Percentiles rank a stretch among this genome's conserved stretches.
phyloP scores from a whole-genome alignment of 441 rosid species.

The Oxalis stricta region DNA sequence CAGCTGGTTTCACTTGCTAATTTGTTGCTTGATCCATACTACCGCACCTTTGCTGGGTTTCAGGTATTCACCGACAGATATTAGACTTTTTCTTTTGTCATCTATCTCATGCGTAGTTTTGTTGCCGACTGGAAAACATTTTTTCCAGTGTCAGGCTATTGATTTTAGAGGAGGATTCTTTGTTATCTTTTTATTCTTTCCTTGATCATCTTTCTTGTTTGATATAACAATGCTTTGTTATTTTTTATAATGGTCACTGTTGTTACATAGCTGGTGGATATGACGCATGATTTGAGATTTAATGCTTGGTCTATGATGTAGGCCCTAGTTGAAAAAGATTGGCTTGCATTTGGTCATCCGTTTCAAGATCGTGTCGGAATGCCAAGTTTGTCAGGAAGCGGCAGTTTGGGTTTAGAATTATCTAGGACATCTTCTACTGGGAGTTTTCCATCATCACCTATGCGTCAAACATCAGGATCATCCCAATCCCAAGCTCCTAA shows the following conservation, averaged over 20 bases:
- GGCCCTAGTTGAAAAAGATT: conserved; percentile 95
- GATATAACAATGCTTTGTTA: no score
- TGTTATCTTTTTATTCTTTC: background rate
- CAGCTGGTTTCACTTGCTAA: conserved; percentile 93
- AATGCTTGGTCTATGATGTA: conserved; percentile 11
- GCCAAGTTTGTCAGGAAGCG: conserved; percentile 59
- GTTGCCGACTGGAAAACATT: background rate
- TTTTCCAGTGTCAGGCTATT: background rate
- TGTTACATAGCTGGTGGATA: no score
- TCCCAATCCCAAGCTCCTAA: conserved; percentile 51
- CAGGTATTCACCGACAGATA: conserved; percentile 42
- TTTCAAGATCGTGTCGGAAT: conserved; percentile 90
- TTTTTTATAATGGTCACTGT: no score
- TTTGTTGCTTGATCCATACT: conserved; percentile 91
- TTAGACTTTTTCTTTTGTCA: background rate
- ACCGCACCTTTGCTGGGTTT: conserved; percentile 88
- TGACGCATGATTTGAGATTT: background rate
- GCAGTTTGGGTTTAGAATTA: conserved; percentile 35
- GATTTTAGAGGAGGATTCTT: no score
- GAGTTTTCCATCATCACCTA: conserved; percentile 57
- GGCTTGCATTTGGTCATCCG: conserved; percentile 99
- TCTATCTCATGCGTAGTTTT: conserved; percentile 2
- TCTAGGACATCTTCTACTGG: conserved; percentile 69
- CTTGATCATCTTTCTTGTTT: background rate
- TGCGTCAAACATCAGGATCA: conserved; percentile 61